Percentiles rank a stretch among this genome's conserved stretches.
phyloP scores from a whole-genome alignment of 1,139 yeast genomes.

The Geotrichum reessii region DNA sequence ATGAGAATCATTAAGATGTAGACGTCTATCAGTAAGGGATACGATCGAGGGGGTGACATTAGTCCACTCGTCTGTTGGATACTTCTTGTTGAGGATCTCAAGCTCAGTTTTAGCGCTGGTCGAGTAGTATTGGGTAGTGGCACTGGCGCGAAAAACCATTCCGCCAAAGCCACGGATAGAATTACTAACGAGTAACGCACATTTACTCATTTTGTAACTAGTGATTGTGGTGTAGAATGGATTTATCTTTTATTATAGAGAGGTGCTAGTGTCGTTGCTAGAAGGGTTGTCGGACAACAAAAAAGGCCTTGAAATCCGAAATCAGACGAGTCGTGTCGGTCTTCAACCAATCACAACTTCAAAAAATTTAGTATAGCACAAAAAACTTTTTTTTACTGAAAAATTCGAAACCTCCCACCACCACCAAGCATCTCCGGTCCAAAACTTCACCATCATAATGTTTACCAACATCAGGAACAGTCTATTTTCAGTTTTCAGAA shows the following conservation, averaged over 20 bases:
- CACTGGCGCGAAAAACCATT: neutral
- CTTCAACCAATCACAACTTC: neutral
- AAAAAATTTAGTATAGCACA: neutral
- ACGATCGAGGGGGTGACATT: conserved; percentile 75
- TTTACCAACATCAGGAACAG: conserved; percentile 10
- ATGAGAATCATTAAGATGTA: conserved; percentile 70
- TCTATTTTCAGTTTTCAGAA: conserved; percentile 13
- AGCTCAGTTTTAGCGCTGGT: neutral
- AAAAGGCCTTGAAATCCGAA: neutral
- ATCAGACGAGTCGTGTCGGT: neutral
- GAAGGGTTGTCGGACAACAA: neutral
- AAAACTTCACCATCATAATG: conserved; percentile 2
- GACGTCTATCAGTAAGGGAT: conserved; percentile 60
- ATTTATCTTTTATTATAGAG: neutral
- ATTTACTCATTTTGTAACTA: neutral
- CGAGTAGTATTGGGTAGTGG: neutral
- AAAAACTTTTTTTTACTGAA: neutral
- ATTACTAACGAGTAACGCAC: neutral
- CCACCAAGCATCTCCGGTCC: neutral
- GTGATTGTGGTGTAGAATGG: neutral
- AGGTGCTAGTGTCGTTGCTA: neutral
- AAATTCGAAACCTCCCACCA: neutral
- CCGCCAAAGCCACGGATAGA: neutral
- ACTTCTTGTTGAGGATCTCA: conserved; percentile 47
- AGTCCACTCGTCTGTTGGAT: conserved; percentile 71